Evolutionary conservation across 1,284 basidiomycete genomes (phyloP).

Genomic region (Gymnopus androsaceus): DNA sequence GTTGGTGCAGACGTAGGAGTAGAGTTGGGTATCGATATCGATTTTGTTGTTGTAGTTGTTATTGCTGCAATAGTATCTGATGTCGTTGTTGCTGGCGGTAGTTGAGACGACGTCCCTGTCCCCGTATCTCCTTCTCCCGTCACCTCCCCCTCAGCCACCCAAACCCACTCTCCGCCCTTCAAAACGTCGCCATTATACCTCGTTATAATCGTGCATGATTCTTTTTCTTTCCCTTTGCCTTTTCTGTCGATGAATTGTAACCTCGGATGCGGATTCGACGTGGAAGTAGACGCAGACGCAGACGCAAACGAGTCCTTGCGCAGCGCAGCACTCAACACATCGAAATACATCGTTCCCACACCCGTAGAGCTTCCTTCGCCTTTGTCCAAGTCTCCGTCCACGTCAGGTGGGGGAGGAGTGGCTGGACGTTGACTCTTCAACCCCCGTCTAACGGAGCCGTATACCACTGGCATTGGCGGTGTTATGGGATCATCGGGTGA

Average conservation of each 20-base stretch:
- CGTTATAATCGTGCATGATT: constrained; percentile 57
- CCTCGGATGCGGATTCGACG: neutral
- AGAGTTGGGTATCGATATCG: neutral
- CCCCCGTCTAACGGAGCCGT: constrained; percentile 4
- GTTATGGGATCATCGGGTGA: too few species aligned
- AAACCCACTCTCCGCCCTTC: constrained; percentile 40
- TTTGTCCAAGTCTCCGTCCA: neutral
- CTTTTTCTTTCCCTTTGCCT: constrained; percentile 63
- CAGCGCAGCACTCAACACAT: constrained; percentile 10
- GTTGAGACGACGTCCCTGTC: too few species aligned
- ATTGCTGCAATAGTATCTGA: neutral
- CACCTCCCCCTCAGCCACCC: constrained; percentile 12
- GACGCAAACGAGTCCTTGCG: neutral
- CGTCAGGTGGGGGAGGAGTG: neutral
- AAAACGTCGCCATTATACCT: constrained; percentile 61
- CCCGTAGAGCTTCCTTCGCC: constrained; percentile 10
- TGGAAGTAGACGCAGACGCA: constrained; percentile 33
- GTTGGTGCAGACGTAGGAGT: neutral
- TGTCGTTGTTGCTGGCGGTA: too few species aligned
- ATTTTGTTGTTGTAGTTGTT: too few species aligned
- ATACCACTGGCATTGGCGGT: neutral
- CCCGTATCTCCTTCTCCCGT: neutral
- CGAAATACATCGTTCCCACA: constrained; percentile 15
- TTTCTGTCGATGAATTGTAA: constrained; percentile 30
- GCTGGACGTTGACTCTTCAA: constrained; percentile 2